Base-by-base conservation (phyloP, 306 rosid species). In the Trifolium dubium region DNA sequence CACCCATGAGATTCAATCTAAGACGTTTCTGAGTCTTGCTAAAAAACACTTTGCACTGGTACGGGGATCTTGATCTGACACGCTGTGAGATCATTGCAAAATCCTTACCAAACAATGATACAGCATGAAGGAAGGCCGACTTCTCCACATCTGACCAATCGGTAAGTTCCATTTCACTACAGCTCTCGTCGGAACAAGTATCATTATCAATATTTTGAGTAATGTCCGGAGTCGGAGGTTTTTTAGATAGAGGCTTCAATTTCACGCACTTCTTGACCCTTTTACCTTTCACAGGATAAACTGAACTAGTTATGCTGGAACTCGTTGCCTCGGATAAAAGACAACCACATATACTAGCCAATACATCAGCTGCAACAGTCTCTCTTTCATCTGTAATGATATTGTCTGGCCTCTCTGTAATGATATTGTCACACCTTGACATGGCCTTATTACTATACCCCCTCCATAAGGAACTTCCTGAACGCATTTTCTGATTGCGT, bases 61-160 rank as follows among this genome's bases (percentile, higher is more conserved):
- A 87, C 71, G 74, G 77, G 15, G 94, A 89, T 73, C 75, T 91
- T 4, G 98, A 84, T 73, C 89, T 49, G 5, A 93, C 82, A 47
- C 82, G 75, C 14, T 72, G 74, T 1, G 98, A 85, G 64, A 91
- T 83, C 85, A 74, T 85, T 4, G 64, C 46, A 73, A 93, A 93
- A 76, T 91, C 96, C 66, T 82, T 86, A 9, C 96, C 98, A 72
- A 79, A 83, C 18, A 90, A 85, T 5, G 92, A 86, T 59, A 93
- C 87, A 30, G 97, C 97, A 83, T 74, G 89, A 56, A 93, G 67
- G 78, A 91, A 88, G 55, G 81, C 69, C 10, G 88, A 82, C 75
- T 87, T 93, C 79, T 93, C 98, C 74, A 77, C 90, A 47, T 93
- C 96, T 43, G 93, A 86, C 98, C 98, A 93, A 30, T 85, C 86